Base-by-base conservation (phyloP, 768 basidiomycete genomes). In the Termitomyces sp. region DNA sequence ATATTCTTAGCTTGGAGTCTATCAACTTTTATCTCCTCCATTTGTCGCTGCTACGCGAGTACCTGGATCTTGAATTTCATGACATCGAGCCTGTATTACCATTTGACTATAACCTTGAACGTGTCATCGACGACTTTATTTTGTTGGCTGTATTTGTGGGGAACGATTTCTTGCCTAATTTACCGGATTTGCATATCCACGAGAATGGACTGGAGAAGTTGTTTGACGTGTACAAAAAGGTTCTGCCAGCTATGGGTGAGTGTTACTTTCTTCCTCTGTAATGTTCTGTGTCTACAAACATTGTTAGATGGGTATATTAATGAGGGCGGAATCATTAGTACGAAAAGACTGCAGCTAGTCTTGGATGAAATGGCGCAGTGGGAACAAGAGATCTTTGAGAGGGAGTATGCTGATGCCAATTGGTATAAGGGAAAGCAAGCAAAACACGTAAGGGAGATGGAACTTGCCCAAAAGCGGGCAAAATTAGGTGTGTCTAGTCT, bases 111-210 rank as follows among this genome's bases (percentile, higher is more conserved):
- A 90, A 81, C 70, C 83, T 98, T 64, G 97, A 99, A 72, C 87
- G 92, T 40, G 81, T 99, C 73, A 96, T 99, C 70, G 96, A 99
- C 73, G 97, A 99, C 77, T 98, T 98, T 74, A 91, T 98, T 69
- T 80, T 98, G 7, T 85, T 99, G 67, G 93, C 95, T 29, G 94
- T 98, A 32, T 99, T 99, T 68, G 89, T 98, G 55, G 97, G 97
- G 37, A 99, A 98, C 71, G 96, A 98, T 76, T 98, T 98, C 76
- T 74, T 98, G 64, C 97, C 96, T 8, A 92, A 98, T 76, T 74
- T 99, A 60, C 97, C 97, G 5, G 95, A 97, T 73, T 74, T 99
- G 32, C 97, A 98, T 71, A 98, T 99, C 71, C 94, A 98, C 69
- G 94, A 97, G 75, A 97, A 98, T 70, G 97, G 94, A 15, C 72